Evolutionary conservation across 805 yeast species (phyloP).

Genomic region (Teunomyces tritomae): DNA sequence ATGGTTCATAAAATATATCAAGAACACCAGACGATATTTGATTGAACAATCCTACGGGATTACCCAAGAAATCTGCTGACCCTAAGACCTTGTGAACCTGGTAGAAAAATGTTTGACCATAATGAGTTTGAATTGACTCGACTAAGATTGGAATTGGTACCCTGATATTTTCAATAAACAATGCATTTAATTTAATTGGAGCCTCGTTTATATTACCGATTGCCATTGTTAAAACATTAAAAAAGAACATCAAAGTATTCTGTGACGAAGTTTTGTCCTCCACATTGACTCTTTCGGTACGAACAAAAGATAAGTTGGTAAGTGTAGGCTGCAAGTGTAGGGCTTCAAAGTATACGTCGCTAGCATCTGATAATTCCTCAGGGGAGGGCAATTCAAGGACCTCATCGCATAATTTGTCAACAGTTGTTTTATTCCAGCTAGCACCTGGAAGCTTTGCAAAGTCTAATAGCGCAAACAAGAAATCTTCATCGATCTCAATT

Average conservation of each 20-base stretch:
- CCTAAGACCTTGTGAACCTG: conserved; percentile 92
- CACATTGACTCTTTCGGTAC: conserved; percentile 75
- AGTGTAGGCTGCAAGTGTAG: conserved; percentile 90
- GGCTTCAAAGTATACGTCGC: conserved; percentile 88
- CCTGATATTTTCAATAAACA: conserved; percentile 83
- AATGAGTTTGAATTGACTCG: conserved; percentile 76
- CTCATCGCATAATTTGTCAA: conserved; percentile 59
- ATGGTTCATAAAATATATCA: conserved; percentile 97
- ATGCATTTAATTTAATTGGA: conserved; percentile 83
- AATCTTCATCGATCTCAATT: conserved; percentile 91
- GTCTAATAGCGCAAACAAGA: conserved; percentile 75
- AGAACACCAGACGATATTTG: conserved; percentile 91
- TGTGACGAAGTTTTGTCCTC: conserved; percentile 60
- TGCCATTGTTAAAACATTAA: conserved; percentile 91
- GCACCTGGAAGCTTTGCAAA: conserved; percentile 82
- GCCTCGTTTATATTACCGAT: conserved; percentile 97
- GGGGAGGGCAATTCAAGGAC: conserved; percentile 71
- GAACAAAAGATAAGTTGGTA: conserved; percentile 82
- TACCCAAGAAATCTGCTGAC: conserved; percentile 93
- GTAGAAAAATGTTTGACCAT: conserved; percentile 86
- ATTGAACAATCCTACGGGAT: conserved; percentile 95
- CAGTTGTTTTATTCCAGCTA: conserved; percentile 53
- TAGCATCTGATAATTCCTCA: conserved; percentile 47
- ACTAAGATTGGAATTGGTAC: conserved; percentile 75
- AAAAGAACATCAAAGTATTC: conserved; percentile 68